Conservation (phyloP, 768 basidiomycete genomes). For the Kwoniella newhampshirensis region DNA sequence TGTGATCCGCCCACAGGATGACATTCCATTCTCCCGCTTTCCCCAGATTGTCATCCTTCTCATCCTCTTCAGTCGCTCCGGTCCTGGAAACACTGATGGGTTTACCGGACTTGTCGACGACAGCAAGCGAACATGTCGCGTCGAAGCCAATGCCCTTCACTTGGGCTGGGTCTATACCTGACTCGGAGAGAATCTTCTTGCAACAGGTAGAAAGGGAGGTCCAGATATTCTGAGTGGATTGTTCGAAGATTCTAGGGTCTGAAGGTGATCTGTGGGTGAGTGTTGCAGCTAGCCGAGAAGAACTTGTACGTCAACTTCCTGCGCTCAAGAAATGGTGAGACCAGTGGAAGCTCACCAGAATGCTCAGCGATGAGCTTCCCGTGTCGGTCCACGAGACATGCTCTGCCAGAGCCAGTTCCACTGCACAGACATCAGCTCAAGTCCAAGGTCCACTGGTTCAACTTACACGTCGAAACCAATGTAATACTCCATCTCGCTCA, state of each 20-base stretch:
- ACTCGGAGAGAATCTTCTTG: constrained; percentile 61
- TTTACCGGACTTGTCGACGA: constrained; percentile 67
- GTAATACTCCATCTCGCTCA: constrained; percentile 50
- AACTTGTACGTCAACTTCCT: background rate
- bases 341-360: constrained; percentile 54
- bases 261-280: constrained; percentile 76
- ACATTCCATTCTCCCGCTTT: constrained; percentile 73
- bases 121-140: constrained; percentile 94
- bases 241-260: constrained; percentile 94
- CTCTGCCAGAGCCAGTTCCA: constrained; percentile 91
- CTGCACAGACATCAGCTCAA: constrained; percentile 54
- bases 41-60: constrained; percentile 17
- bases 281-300: constrained; percentile 60
- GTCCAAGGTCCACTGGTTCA: background rate
- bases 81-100: constrained; percentile 69
- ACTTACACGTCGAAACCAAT: constrained; percentile 59
- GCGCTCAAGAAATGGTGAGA: background rate
- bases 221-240: constrained; percentile 90
- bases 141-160: constrained; percentile 92
- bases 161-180: constrained; percentile 58
- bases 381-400: constrained; percentile 68
- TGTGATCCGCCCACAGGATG: constrained; percentile 94
- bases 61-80: constrained; percentile 28
- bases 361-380: constrained; percentile 76
- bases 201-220: constrained; percentile 62